Percentiles rank a stretch among this genome's conserved stretches.
phyloP scores from a whole-genome alignment of 805 yeast genomes.

The Metschnikowia matae region DNA sequence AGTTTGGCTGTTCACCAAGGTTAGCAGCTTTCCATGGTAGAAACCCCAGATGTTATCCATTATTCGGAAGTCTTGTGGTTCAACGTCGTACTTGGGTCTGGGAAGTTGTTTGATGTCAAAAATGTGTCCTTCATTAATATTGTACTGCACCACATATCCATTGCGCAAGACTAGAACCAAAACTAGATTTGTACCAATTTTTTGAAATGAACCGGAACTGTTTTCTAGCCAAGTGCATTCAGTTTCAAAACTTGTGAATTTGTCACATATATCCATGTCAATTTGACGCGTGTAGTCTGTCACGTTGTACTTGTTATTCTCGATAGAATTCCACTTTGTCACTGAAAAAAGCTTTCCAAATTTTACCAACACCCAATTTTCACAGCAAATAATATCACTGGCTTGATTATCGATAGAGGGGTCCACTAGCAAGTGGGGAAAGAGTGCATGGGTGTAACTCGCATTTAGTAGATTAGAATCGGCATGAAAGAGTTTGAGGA shows the following conservation, averaged over 20 bases:
- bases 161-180: neutral
- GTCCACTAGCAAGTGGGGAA: neutral
- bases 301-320: neutral
- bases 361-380: neutral
- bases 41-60: neutral
- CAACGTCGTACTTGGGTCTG: neutral
- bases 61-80: neutral
- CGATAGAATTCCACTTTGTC: neutral
- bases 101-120: neutral
- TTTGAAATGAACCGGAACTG: neutral
- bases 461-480: neutral
- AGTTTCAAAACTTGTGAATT: neutral
- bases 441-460: neutral
- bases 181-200: neutral
- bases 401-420: neutral
- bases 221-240: neutral
- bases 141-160: neutral
- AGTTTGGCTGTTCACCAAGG: neutral
- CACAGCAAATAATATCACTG: neutral
- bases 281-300: neutral
- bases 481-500: neutral
- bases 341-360: neutral
- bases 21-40: neutral
- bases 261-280: neutral
- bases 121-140: neutral